A percentile compares a stretch with the other conserved stretches of the same genome.
Conservation (phyloP, 2,329 filamentous ascomycete species). For the Xylaria sp. region DNA sequence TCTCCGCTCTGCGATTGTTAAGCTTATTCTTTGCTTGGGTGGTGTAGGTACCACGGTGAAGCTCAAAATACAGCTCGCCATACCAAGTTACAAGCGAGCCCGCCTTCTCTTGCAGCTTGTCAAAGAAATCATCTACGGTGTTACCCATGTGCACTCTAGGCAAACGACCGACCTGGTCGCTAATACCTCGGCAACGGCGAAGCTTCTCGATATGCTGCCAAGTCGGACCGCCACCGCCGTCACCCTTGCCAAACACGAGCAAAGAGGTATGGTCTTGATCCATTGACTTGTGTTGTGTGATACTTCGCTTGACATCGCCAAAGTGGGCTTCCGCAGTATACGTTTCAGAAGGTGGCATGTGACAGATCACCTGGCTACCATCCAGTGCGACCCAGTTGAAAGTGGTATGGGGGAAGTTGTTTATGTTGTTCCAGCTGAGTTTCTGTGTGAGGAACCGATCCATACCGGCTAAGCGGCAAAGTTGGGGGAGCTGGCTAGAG, state of each 20-base stretch:
- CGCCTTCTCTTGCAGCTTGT: slow-evolving; percentile 81
- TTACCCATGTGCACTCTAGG: slow-evolving; percentile 89
- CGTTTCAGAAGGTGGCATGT: slow-evolving; percentile 96
- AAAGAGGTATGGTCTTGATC: slow-evolving; percentile 91
- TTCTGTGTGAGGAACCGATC: slow-evolving; percentile 97
- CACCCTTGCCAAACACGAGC: slow-evolving; percentile 94
- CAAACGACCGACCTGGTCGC: slow-evolving; percentile 84
- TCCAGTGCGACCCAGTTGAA: slow-evolving; percentile 99
- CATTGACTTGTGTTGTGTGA: slow-evolving; percentile 94
- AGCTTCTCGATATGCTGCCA: slow-evolving; percentile 96
- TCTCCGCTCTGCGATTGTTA: slow-evolving; percentile 89
- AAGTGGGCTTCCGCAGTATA: slow-evolving; percentile 96
- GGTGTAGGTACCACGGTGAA: slow-evolving; percentile 96
- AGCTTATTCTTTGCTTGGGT: slow-evolving; percentile 97
- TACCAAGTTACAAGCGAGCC: slow-evolving; percentile 92
- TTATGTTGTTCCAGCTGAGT: slow-evolving; percentile 99
- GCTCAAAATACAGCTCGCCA: slow-evolving; percentile 96
- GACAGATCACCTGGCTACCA: slow-evolving; percentile 95
- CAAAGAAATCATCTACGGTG: slow-evolving; percentile 95
- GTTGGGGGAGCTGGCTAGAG: slow-evolving; percentile 91
- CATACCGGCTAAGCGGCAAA: slow-evolving; percentile 96
- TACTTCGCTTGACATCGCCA: slow-evolving; percentile 89
- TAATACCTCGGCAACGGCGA: slow-evolving; percentile 88
- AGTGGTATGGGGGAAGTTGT: slow-evolving; percentile 97
- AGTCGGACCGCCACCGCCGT: slow-evolving; percentile 94